Conservation (phyloP, 139 green algal species). For the Chlorella sorokiniana region DNA sequence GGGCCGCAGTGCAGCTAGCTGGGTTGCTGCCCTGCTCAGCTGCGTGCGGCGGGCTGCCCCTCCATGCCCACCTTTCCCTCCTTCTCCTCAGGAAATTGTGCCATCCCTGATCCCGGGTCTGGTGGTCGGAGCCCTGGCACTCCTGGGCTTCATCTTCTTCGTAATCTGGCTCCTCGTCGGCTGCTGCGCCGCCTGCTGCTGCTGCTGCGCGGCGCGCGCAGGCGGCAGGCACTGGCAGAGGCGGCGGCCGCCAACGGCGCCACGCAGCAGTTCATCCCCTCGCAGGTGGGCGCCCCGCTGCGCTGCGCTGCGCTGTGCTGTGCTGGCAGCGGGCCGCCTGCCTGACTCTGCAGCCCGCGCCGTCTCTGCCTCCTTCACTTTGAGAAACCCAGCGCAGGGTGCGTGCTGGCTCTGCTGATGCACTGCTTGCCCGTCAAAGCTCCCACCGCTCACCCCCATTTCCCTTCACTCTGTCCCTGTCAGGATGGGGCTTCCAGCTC, state of each 20-base stretch:
- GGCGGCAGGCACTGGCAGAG: not conserved
- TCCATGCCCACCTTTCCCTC: not conserved
- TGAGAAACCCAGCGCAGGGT: no score
- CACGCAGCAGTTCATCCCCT: constrained; percentile 1
- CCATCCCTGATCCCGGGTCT: constrained; percentile 15
- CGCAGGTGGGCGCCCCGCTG: not conserved
- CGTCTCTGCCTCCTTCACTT: no score
- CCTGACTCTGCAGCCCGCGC: not conserved
- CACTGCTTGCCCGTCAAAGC: no score
- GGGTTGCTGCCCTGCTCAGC: not conserved
- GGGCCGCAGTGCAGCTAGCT: not conserved
- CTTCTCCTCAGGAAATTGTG: not conserved
- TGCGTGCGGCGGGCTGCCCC: no score
- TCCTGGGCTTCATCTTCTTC: constrained; percentile 6
- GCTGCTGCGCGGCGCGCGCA: constrained; percentile 4
- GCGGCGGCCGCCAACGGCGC: not conserved
- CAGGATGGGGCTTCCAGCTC: no score
- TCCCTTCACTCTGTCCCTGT: no score
- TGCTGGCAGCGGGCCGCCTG: not conserved
- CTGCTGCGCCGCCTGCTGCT: constrained; percentile 5
- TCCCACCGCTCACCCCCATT: no score
- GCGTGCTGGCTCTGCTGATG: no score
- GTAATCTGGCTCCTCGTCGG: not conserved
- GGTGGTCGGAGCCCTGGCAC: not conserved
- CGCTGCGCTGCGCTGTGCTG: not conserved